Evolutionary conservation across 2,329 filamentous ascomycete genomes (phyloP).

Genomic region (Pseudocercospora fuligena): DNA sequence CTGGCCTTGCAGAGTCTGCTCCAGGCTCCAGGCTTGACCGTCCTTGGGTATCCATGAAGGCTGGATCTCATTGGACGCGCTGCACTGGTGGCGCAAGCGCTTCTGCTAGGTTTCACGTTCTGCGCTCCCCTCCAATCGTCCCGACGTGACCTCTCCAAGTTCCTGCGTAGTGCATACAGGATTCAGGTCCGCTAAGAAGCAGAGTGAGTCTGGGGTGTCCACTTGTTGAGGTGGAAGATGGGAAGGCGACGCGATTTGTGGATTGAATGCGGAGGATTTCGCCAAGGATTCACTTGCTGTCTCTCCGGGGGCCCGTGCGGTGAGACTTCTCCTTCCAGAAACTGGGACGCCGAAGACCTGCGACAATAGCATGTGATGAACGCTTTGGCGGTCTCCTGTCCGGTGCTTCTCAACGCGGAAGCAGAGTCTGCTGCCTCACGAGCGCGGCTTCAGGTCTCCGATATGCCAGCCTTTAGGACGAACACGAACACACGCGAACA

Average conservation of each 20-base stretch:
- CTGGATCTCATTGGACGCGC: not conserved
- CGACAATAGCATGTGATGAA: slow-evolving; percentile 5
- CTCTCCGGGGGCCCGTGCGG: not conserved
- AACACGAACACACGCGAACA: not conserved
- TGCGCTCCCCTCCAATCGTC: slow-evolving; percentile 15
- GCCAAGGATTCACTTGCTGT: not conserved
- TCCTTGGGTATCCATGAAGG: not conserved
- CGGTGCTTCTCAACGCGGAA: not conserved
- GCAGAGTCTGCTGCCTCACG: not conserved
- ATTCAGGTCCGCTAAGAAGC: not conserved
- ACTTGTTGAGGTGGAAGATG: slow-evolving; percentile 1
- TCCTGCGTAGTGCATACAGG: slow-evolving; percentile 15
- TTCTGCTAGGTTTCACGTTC: not conserved
- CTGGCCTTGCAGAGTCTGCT: not conserved
- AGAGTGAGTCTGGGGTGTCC: not conserved
- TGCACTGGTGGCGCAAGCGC: slow-evolving; percentile 13
- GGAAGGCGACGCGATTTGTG: slow-evolving; percentile 4
- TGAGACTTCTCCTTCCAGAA: slow-evolving; percentile 2
- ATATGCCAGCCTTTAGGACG: not conserved
- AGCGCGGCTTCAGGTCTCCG: not conserved
- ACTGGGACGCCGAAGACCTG: not conserved
- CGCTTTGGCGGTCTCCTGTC: not conserved
- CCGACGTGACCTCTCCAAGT: not conserved
- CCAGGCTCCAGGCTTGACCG: not conserved
- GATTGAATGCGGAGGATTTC: not conserved